Percentiles rank a stretch among this genome's conserved stretches.
Conservation (phyloP, 2,329 filamentous ascomycete genomes). For the Cercospora citrullina region DNA sequence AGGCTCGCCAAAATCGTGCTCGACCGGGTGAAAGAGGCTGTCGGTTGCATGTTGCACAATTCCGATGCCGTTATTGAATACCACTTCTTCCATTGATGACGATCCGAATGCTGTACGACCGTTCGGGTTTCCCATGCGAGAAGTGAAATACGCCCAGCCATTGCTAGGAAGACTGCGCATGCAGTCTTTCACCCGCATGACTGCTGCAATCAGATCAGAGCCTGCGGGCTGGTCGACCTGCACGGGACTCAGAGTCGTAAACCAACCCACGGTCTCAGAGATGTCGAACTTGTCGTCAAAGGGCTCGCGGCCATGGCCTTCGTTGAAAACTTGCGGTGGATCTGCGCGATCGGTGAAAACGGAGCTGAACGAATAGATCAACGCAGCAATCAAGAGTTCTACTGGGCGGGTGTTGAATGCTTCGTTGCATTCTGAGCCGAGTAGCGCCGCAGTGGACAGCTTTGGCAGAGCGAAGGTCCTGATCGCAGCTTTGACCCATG, state of each 20-base stretch:
- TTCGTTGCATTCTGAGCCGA: background rate
- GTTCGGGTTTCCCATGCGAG: background rate
- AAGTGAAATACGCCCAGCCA: background rate
- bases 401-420: background rate
- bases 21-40: background rate
- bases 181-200: background rate
- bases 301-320: background rate
- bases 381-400: background rate
- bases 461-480: background rate
- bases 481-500: background rate
- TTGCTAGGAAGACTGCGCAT: background rate
- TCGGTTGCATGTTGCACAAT: background rate
- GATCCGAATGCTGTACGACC: background rate
- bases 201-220: background rate
- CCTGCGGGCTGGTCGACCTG: background rate
- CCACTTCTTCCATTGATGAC: background rate
- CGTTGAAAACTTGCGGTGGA: background rate
- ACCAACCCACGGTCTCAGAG: background rate
- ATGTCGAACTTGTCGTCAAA: background rate
- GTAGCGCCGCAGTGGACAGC: background rate
- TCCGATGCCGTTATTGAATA: background rate
- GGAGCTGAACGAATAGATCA: background rate
- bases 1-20: background rate
- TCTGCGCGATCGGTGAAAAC: background rate
- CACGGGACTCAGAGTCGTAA: background rate